These are phyloP conservation scores for Psilocybe tampanensis DNA, from an alignment of 768 basidiomycete genomes.

Conservation along the genomic window DNA sequence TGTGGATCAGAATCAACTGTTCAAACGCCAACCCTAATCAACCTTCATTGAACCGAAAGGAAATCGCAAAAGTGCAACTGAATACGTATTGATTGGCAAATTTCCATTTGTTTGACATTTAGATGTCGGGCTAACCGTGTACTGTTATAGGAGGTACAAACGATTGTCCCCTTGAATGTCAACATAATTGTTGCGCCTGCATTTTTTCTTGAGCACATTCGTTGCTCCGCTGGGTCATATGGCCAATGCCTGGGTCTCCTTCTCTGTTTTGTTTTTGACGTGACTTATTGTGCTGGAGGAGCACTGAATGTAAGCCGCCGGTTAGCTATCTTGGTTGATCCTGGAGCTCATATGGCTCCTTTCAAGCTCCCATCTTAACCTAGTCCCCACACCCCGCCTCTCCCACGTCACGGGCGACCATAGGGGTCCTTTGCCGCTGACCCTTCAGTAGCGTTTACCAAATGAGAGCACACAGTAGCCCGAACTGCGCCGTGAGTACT, in stretches of 20 bases:
- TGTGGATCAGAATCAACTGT: neutral
- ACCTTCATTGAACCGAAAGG: neutral
- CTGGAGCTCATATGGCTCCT: neutral
- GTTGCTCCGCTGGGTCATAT: neutral
- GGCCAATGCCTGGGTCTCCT: neutral
- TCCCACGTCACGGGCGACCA: neutral
- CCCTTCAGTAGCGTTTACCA: slow-evolving; percentile 2
- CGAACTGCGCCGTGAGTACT: neutral
- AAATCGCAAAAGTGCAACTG: neutral
- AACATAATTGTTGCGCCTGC: neutral
- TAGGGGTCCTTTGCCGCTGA: neutral
- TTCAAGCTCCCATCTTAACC: neutral
- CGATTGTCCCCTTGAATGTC: neutral
- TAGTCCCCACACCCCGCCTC: neutral
- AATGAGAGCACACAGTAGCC: neutral
- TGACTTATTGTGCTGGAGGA: neutral
- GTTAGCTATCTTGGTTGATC: neutral
- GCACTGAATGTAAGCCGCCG: neutral
- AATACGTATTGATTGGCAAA: neutral
- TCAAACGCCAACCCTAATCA: neutral
- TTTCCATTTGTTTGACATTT: neutral
- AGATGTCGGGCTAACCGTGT: neutral
- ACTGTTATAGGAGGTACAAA: neutral
- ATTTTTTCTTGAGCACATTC: neutral
- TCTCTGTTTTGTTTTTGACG: neutral